phyloP scores from a whole-genome alignment of 768 basidiomycete genomes.

The Dioszegia hungarica region DNA sequence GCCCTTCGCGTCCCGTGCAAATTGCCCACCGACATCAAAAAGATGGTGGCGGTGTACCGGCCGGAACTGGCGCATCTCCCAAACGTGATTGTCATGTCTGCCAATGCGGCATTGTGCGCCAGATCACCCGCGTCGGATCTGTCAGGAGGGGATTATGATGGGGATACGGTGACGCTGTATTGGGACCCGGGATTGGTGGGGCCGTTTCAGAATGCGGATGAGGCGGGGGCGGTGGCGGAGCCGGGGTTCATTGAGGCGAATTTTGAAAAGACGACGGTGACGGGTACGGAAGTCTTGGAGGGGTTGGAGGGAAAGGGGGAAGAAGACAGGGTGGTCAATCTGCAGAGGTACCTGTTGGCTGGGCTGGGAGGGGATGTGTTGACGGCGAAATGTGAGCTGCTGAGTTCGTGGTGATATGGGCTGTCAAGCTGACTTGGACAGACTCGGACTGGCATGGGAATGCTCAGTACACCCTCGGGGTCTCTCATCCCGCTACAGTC shows the following conservation, averaged over 20 bases:
- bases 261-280: slow-evolving; percentile 30
- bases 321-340: slow-evolving; percentile 14
- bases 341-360: slow-evolving; percentile 27
- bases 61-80: slow-evolving; percentile 31
- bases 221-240: slow-evolving; percentile 13
- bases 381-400: slow-evolving; percentile 28
- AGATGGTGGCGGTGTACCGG: slow-evolving; percentile 29
- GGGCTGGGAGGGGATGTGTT: slow-evolving; percentile 18
- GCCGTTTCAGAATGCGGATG: slow-evolving; percentile 26
- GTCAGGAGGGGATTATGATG: slow-evolving; percentile 44
- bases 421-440: slow-evolving; percentile 3
- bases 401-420: neutral
- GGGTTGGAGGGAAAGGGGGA: slow-evolving; percentile 3
- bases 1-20: slow-evolving; percentile 39
- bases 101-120: slow-evolving; percentile 15
- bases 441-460: slow-evolving; percentile 38
- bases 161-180: slow-evolving; percentile 36
- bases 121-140: slow-evolving; percentile 32
- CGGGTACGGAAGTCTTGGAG: slow-evolving; percentile 23
- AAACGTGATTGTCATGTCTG: slow-evolving; percentile 39
- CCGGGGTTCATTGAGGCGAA: slow-evolving; percentile 24
- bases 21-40: slow-evolving; percentile 35
- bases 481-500: slow-evolving; percentile 22
- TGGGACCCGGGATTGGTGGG: slow-evolving; percentile 26
- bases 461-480: slow-evolving; percentile 29